Conservation (phyloP, 2,329 filamentous ascomycete genomes). For the Ophiostoma sp. region DNA sequence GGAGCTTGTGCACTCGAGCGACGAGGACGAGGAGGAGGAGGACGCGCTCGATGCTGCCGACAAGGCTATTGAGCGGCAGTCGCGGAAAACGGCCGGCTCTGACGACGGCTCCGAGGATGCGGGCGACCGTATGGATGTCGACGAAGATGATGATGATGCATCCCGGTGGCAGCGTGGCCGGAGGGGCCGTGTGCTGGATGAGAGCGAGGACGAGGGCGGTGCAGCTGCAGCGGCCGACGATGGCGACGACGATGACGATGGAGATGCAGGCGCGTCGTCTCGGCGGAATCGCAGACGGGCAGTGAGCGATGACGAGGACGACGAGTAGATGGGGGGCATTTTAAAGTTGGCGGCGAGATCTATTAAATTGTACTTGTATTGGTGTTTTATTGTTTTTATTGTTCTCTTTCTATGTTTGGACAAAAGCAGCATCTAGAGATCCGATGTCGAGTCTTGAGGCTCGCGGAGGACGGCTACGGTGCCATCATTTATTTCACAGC, state of each 20-base stretch:
- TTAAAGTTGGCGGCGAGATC: not conserved
- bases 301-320: constrained; percentile 24
- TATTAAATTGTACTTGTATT: constrained; percentile 7
- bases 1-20: constrained; percentile 76
- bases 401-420: not conserved
- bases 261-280: constrained; percentile 18
- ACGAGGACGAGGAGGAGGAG: constrained; percentile 37
- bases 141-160: constrained; percentile 33
- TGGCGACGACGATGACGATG: constrained; percentile 20
- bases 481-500: not conserved
- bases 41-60: constrained; percentile 30
- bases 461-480: not conserved
- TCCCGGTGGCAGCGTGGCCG: constrained; percentile 18
- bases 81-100: constrained; percentile 27
- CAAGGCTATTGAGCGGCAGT: constrained; percentile 37
- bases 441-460: not conserved
- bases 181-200: constrained; percentile 28
- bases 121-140: constrained; percentile 45
- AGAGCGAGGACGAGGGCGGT: constrained; percentile 32
- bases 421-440: not conserved
- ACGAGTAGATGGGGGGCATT: constrained; percentile 14
- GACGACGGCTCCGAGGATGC: constrained; percentile 33
- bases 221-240: not conserved
- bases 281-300: constrained; percentile 22
- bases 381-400: not conserved